Evolutionary conservation across 2,329 filamentous ascomycete species (phyloP).

Genomic region (Talaromyces sp.): DNA sequence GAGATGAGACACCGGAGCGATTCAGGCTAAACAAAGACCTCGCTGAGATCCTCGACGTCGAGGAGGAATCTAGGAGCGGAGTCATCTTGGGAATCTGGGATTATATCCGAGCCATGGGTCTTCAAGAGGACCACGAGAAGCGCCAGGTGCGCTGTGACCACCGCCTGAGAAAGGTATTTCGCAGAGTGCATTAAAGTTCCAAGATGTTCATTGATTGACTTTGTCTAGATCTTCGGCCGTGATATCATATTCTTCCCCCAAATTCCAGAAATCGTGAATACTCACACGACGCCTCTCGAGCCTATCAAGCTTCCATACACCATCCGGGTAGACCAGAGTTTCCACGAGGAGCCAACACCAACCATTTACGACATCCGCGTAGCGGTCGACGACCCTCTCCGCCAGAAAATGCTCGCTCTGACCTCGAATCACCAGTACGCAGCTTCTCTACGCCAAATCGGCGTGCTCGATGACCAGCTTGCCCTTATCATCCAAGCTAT

Average conservation of each 20-base stretch:
- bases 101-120: slow-evolving; percentile 76
- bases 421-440: slow-evolving; percentile 66
- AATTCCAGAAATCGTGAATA: slow-evolving; percentile 72
- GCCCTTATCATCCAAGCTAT: slow-evolving; percentile 78
- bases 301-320: slow-evolving; percentile 85
- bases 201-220: not conserved
- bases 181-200: not conserved
- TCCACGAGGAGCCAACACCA: slow-evolving; percentile 66
- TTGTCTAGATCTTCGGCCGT: slow-evolving; percentile 61
- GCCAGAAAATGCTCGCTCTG: slow-evolving; percentile 59
- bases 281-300: slow-evolving; percentile 71
- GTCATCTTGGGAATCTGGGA: slow-evolving; percentile 92
- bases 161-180: slow-evolving; percentile 65
- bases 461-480: slow-evolving; percentile 75
- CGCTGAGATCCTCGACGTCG: slow-evolving; percentile 77
- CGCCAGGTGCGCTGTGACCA: slow-evolving; percentile 88
- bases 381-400: slow-evolving; percentile 74
- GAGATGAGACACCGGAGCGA: slow-evolving; percentile 80
- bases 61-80: slow-evolving; percentile 80
- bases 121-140: slow-evolving; percentile 94
- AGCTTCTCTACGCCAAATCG: slow-evolving; percentile 68
- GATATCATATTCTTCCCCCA: slow-evolving; percentile 81
- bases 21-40: slow-evolving; percentile 74
- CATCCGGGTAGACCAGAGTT: slow-evolving; percentile 82
- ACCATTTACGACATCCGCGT: slow-evolving; percentile 91